Base-by-base conservation (phyloP, 169 alveolate genomes). In the Eimeria acervulina region DNA sequence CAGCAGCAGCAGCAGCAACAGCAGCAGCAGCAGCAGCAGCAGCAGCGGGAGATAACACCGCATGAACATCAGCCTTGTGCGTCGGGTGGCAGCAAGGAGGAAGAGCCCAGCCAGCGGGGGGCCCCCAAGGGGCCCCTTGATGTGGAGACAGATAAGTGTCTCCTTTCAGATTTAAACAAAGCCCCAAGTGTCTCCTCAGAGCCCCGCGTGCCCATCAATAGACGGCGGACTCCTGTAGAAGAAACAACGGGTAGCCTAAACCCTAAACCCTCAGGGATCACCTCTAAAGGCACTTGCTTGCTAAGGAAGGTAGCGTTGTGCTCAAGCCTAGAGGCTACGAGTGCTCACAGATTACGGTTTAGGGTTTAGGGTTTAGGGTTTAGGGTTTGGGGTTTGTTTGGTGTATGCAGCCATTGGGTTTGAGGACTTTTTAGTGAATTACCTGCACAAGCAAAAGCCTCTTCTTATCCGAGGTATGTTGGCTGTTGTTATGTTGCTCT, bases 311-410 rank as follows among this genome's bases (percentile, higher is more conserved):
- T 12, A 47, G 12, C 12, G 55, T 47, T 47, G 55, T 47, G 55
- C 55, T 7, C 19, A 47, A 12, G 21, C 36, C 15, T 8, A 6
- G 31, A 66, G 28, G 15, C 15, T 23, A 66, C 28, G 76, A 15
- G 68, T 55, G 21, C 36, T 66, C 40, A 6, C 40, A 66, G 28
- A 66, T 66, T 23, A 66, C 28, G 76, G 76, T 66, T 66, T 66
- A 66, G 76, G 76, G 76, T 66, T 66, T 66, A 66, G 76, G 36
- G 76, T 66, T 66, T 66, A 66, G 76, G 76, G 76, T 66, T 66
- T 66, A 66, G 76, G 36, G 76, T 66, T 66, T 66, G 15, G 76
- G 76, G 76, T 66, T 66, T 66, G 68, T 66, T 6, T 66, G 5
- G 76, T 66, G 76, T 66, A 23, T 66, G 28, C 28, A 47, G 55